phyloP scores from a whole-genome alignment of 179 eudicot species.

The Silene coronaria region DNA sequence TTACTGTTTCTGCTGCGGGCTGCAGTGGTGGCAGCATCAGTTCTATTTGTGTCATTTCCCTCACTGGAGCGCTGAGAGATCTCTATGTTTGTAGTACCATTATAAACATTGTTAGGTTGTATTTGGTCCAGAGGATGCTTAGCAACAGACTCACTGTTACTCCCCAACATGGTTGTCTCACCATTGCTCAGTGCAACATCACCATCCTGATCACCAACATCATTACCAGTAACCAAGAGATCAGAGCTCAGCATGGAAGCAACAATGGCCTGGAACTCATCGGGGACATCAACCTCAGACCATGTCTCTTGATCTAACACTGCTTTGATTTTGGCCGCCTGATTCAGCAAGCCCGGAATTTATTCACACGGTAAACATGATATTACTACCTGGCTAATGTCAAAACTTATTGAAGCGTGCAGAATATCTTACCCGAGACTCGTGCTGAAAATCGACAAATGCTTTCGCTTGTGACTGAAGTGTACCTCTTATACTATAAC shows the following conservation, averaged over 20 bases:
- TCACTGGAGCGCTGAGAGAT: conserved; percentile 28
- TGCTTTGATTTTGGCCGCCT: conserved; percentile 90
- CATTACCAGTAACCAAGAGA: conserved; percentile 26
- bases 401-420: conserved; percentile 13
- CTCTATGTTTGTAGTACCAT: conserved; percentile 26
- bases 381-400: conserved; percentile 10
- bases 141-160: conserved; percentile 27
- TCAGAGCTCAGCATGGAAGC: conserved; percentile 54
- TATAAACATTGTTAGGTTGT: conserved; percentile 34
- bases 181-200: conserved; percentile 36
- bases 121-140: conserved; percentile 34
- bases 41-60: conserved; percentile 30
- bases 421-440: conserved; percentile 66
- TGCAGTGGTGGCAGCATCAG: conserved; percentile 30
- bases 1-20: conserved; percentile 36
- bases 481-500: conserved; percentile 90
- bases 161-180: conserved; percentile 27
- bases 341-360: conserved; percentile 26
- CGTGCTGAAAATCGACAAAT: conserved; percentile 93
- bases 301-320: conserved; percentile 96
- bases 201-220: conserved; percentile 31
- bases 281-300: conserved; percentile 91
- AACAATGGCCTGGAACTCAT: conserved; percentile 85
- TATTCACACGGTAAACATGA: conserved; percentile 11
- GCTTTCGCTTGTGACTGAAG: conserved; percentile 94